phyloP scores from a whole-genome alignment of 225 moss, liverwort and hornwort genomes.

The Bryum argenteum region DNA sequence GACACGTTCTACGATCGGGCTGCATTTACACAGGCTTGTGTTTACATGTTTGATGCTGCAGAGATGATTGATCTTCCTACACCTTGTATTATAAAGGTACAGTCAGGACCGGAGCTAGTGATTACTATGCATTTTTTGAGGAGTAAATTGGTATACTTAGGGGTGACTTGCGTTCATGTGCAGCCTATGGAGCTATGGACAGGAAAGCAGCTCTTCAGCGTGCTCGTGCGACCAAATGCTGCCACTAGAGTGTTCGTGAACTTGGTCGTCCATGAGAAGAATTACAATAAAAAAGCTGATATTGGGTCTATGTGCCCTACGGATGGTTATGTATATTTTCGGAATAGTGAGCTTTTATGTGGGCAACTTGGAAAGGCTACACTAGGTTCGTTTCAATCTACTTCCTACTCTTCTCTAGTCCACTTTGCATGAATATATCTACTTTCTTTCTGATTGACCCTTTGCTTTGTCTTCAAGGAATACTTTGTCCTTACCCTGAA shows the following conservation, averaged over 20 bases:
- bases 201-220: constrained; percentile 95
- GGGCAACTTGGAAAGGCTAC: constrained; percentile 98
- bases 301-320: constrained; percentile 90
- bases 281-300: constrained; percentile 73
- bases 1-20: constrained; percentile 96
- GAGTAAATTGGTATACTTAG: neutral
- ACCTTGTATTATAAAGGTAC: constrained; percentile 87
- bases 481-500: neutral
- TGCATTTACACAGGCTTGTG: constrained; percentile 83
- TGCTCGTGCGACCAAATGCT: constrained; percentile 94
- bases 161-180: constrained; percentile 29
- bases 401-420: neutral
- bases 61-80: constrained; percentile 88
- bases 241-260: constrained; percentile 85
- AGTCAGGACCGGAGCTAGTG: neutral
- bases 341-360: constrained; percentile 90
- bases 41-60: constrained; percentile 88
- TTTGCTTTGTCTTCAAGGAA: neutral
- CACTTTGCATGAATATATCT: constrained; percentile 1
- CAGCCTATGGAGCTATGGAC: constrained; percentile 99
- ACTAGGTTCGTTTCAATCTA: constrained; percentile 60
- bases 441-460: neutral
- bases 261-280: constrained; percentile 84
- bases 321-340: constrained; percentile 94
- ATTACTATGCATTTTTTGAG: neutral